phyloP scores from a whole-genome alignment of 768 basidiomycete species.

The Suillus hirtellus region DNA sequence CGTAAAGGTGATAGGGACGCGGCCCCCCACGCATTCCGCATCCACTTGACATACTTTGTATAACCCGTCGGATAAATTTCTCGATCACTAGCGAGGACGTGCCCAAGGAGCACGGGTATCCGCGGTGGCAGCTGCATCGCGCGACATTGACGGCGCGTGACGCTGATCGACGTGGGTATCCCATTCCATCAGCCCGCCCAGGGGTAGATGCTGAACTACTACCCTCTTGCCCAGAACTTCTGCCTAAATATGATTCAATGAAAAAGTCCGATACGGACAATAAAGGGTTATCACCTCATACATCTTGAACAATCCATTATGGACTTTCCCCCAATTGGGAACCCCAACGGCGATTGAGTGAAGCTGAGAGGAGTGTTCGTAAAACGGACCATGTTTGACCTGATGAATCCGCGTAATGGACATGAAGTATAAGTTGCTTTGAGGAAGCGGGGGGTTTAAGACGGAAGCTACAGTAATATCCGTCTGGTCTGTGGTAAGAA shows the following conservation, averaged over 20 bases:
- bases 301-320: slow-evolving; percentile 92
- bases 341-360: slow-evolving; percentile 87
- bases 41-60: slow-evolving; percentile 5
- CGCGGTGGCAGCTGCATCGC: slow-evolving; percentile 5
- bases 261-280: background rate
- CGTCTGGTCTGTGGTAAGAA: slow-evolving; percentile 50
- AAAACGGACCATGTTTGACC: slow-evolving; percentile 86
- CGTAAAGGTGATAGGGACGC: slow-evolving; percentile 8
- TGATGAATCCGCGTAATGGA: slow-evolving; percentile 75
- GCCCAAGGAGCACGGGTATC: slow-evolving; percentile 21
- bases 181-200: slow-evolving; percentile 84
- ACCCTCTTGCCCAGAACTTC: slow-evolving; percentile 93
- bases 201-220: slow-evolving; percentile 92
- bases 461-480: slow-evolving; percentile 65
- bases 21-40: background rate
- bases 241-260: slow-evolving; percentile 45
- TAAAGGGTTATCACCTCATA: slow-evolving; percentile 64
- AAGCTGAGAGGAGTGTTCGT: slow-evolving; percentile 90
- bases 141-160: slow-evolving; percentile 3
- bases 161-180: slow-evolving; percentile 21
- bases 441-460: slow-evolving; percentile 55
- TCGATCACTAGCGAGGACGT: background rate
- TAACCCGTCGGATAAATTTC: background rate
- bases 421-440: slow-evolving; percentile 80
- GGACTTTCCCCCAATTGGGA: slow-evolving; percentile 88